phyloP scores from a whole-genome alignment of 768 basidiomycete species.

The Amanita polypyramis region DNA sequence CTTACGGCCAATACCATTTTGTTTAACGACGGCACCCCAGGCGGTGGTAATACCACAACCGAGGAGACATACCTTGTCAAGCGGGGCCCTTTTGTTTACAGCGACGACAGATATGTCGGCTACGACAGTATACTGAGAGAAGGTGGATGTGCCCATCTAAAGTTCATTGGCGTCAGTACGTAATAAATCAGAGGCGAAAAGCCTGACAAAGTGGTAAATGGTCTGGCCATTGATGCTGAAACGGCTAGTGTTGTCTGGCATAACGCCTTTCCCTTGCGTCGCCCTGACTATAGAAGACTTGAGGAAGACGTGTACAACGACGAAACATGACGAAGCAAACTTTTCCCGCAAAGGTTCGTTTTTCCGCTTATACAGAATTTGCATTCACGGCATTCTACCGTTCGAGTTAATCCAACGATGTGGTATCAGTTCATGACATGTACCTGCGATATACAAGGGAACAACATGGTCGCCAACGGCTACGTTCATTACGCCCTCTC shows the following conservation, averaged over 20 bases:
- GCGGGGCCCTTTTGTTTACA: slow-evolving; percentile 74
- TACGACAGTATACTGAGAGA: slow-evolving; percentile 99
- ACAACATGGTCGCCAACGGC: slow-evolving; percentile 91
- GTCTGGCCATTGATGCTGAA: slow-evolving; percentile 86
- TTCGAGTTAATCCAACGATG: background rate
- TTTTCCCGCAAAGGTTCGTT: slow-evolving; percentile 96
- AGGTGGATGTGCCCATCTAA: slow-evolving; percentile 98
- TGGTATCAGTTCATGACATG: slow-evolving; percentile 11
- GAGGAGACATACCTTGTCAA: slow-evolving; percentile 94
- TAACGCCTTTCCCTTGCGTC: slow-evolving; percentile 88
- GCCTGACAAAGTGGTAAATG: slow-evolving; percentile 82
- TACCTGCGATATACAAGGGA: slow-evolving; percentile 91
- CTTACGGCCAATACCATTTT: slow-evolving; percentile 66
- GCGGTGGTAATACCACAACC: slow-evolving; percentile 98
- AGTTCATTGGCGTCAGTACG: slow-evolving; percentile 1
- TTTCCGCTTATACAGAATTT: slow-evolving; percentile 99
- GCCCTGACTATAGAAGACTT: slow-evolving; percentile 52
- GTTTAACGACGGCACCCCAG: slow-evolving; percentile 92
- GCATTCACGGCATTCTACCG: slow-evolving; percentile 83
- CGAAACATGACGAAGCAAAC: slow-evolving; percentile 23
- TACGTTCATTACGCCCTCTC: slow-evolving; percentile 80
- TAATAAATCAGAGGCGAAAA: background rate
- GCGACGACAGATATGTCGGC: slow-evolving; percentile 95
- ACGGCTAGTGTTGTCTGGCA: slow-evolving; percentile 84
- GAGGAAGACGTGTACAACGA: background rate